A percentile compares a stretch with the other conserved stretches of the same genome.
Evolutionary conservation across 257 asterid species (phyloP).

Genomic region (Scutellaria barbata): DNA sequence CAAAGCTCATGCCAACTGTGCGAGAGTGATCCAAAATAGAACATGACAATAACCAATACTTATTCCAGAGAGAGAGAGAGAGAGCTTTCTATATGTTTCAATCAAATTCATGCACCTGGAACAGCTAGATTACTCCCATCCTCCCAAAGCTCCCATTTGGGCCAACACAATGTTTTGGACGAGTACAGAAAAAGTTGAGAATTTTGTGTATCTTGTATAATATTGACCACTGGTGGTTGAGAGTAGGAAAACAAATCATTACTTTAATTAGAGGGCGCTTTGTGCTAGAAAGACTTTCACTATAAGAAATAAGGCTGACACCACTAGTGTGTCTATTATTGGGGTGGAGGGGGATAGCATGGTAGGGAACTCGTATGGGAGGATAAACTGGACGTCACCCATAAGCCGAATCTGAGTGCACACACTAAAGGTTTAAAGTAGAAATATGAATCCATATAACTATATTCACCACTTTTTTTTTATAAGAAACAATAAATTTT

Average conservation of each 20-base stretch:
- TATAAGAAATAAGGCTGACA: slow-evolving; percentile 1
- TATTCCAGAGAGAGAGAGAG: background rate
- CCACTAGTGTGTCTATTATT: background rate
- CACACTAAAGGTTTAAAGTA: background rate
- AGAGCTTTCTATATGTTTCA: slow-evolving; percentile 10
- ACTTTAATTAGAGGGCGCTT: background rate
- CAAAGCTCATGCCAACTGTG: slow-evolving; percentile 7
- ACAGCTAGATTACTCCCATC: background rate
- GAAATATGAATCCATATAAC: slow-evolving; percentile 25
- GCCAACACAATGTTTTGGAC: slow-evolving; percentile 1
- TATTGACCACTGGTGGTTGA: background rate
- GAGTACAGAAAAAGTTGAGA: background rate
- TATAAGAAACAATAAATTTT: too few species aligned
- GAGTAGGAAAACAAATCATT: background rate
- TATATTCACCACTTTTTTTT: slow-evolving; percentile 10
- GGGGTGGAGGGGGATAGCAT: background rate
- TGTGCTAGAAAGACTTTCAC: background rate
- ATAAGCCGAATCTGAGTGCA: background rate
- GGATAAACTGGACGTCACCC: background rate
- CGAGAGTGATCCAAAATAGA: slow-evolving; percentile 10
- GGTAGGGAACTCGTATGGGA: background rate
- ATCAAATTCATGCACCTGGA: slow-evolving; percentile 13
- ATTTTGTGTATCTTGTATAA: slow-evolving; percentile 19
- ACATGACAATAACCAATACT: slow-evolving; percentile 18
- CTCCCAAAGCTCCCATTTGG: slow-evolving; percentile 20